phyloP scores from a whole-genome alignment of 768 basidiomycete genomes.

The Leccinum disarticulatum region DNA sequence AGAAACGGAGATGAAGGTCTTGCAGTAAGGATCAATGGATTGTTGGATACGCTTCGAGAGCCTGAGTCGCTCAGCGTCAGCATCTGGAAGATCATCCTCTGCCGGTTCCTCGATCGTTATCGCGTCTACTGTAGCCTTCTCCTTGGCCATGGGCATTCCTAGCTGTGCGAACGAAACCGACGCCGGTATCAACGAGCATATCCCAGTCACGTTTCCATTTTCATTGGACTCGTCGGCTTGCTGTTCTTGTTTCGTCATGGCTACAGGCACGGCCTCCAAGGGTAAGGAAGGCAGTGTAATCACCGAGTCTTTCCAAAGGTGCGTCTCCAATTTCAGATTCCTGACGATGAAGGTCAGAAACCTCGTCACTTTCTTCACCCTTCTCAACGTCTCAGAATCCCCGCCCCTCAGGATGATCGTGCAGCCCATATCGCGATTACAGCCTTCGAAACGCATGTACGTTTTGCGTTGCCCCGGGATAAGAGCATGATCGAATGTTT shows the following conservation, averaged over 20 bases:
- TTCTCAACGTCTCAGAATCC: conserved; percentile 73
- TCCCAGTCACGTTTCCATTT: conserved; percentile 16
- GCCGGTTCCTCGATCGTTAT: conserved; percentile 29
- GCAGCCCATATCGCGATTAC: conserved; percentile 88
- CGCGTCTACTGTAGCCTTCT: conserved; percentile 11
- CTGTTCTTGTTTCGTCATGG: conserved; percentile 29
- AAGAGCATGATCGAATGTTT: conserved; percentile 91
- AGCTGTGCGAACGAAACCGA: conserved; percentile 30
- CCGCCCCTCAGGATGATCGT: conserved; percentile 91
- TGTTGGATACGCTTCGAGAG: conserved; percentile 78
- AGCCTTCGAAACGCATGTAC: conserved; percentile 98
- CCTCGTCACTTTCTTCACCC: conserved; percentile 89
- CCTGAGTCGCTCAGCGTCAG: conserved; percentile 66
- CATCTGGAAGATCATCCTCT: conserved; percentile 58
- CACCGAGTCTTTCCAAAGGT: conserved; percentile 89
- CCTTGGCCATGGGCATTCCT: conserved; percentile 17
- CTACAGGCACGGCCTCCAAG: conserved; percentile 58
- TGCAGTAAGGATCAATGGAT: conserved; percentile 79
- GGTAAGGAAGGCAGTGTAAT: conserved; percentile 71
- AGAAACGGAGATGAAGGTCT: conserved; percentile 90
- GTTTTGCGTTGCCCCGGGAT: conserved; percentile 96
- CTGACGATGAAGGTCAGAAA: conserved; percentile 92
- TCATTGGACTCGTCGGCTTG: conserved; percentile 24
- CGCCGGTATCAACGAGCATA: conserved; percentile 13
- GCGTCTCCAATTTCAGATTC: conserved; percentile 91